These are phyloP conservation scores for Alternaria burnsii DNA, from an alignment of 2,329 filamentous ascomycete species.

Conservation along the genomic window DNA sequence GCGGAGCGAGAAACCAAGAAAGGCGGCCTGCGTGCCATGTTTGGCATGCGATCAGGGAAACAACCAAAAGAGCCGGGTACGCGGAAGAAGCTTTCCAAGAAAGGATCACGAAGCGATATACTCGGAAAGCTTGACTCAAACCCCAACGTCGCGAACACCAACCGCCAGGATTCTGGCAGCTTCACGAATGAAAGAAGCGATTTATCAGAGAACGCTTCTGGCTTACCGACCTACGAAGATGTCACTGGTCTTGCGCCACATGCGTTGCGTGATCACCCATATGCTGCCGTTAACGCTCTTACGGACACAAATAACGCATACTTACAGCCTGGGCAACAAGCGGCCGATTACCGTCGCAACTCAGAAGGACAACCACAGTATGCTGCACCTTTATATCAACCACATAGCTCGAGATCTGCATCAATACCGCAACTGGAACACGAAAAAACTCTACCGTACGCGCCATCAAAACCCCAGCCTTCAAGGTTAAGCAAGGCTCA, in stretches of 20 bases:
- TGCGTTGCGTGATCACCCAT: slow-evolving; percentile 29
- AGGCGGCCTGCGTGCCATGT: slow-evolving; percentile 32
- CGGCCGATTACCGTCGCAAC: slow-evolving; percentile 35
- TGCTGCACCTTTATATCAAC: slow-evolving; percentile 30
- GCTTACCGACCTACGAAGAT: slow-evolving; percentile 24
- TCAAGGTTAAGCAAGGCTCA: slow-evolving; percentile 36
- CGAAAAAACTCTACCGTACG: slow-evolving; percentile 9
- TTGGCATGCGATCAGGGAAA: slow-evolving; percentile 28
- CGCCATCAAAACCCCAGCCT: slow-evolving; percentile 19
- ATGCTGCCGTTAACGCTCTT: slow-evolving; percentile 20
- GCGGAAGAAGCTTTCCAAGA: slow-evolving; percentile 38
- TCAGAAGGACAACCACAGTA: slow-evolving; percentile 36
- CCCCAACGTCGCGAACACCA: slow-evolving; percentile 16
- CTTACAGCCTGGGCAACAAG: slow-evolving; percentile 8
- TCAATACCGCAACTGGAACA: slow-evolving; percentile 27
- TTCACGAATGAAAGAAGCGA: slow-evolving; percentile 31
- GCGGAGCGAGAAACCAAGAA: slow-evolving; percentile 30
- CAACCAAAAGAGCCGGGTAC: slow-evolving; percentile 23
- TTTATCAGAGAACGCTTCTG: slow-evolving; percentile 9
- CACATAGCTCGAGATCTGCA: slow-evolving; percentile 22
- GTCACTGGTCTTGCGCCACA: slow-evolving; percentile 13
- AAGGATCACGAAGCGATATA: slow-evolving; percentile 24
- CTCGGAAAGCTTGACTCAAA: slow-evolving; percentile 19
- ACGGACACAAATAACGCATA: slow-evolving; percentile 2
- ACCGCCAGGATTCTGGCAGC: slow-evolving; percentile 37